phyloP scores from a whole-genome alignment of 257 asterid species.

The Craterostigma plantagineum region DNA sequence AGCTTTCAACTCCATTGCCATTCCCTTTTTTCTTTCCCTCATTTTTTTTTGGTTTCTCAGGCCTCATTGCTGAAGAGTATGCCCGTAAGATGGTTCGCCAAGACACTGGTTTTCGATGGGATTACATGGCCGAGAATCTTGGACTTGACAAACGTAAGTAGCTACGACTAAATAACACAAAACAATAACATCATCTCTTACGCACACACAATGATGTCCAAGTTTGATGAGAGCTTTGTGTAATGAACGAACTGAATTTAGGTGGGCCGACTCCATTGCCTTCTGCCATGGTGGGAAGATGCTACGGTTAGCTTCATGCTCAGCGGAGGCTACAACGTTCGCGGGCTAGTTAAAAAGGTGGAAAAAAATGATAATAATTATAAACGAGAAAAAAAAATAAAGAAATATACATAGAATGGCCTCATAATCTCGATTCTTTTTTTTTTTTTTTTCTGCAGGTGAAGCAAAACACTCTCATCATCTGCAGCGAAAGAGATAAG shows the following conservation, averaged over 20 bases:
- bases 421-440: not conserved
- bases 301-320: slow-evolving; percentile 54
- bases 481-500: slow-evolving; percentile 42
- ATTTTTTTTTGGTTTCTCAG: slow-evolving; percentile 15
- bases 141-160: slow-evolving; percentile 51
- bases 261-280: slow-evolving; percentile 77
- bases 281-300: slow-evolving; percentile 82
- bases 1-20: no score
- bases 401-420: not conserved
- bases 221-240: no score
- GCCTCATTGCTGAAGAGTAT: slow-evolving; percentile 55
- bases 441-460: slow-evolving; percentile 21
- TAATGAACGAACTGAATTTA: no score
- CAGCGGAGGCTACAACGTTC: slow-evolving; percentile 61
- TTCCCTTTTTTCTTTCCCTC: no score
- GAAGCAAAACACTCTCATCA: slow-evolving; percentile 34
- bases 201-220: no score
- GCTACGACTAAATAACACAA: not conserved
- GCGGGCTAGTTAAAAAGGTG: slow-evolving; percentile 37
- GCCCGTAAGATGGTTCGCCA: slow-evolving; percentile 51
- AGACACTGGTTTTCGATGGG: slow-evolving; percentile 29
- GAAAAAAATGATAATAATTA: no score
- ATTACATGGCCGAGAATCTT: slow-evolving; percentile 30
- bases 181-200: no score
- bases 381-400: no score